Conservation (phyloP, 768 basidiomycete species). For the Pleurotus eryngii region DNA sequence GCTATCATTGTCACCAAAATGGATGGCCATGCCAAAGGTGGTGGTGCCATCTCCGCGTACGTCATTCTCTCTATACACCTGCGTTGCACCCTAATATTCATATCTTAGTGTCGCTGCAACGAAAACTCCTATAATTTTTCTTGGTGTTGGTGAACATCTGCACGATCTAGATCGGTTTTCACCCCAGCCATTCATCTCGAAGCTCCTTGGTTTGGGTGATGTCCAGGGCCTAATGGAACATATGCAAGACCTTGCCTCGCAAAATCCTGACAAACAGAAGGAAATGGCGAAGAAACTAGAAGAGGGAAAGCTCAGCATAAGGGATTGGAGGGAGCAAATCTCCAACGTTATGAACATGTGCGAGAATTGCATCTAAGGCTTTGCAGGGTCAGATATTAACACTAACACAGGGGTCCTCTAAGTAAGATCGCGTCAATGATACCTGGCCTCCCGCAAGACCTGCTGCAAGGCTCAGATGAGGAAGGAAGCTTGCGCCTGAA, state of each 20-base stretch:
- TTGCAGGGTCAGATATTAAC: slow-evolving; percentile 7
- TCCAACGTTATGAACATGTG: slow-evolving; percentile 98
- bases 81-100: slow-evolving; percentile 1
- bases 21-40: slow-evolving; percentile 99
- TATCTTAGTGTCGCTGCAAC: slow-evolving; percentile 88
- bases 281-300: slow-evolving; percentile 98
- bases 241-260: slow-evolving; percentile 92
- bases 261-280: slow-evolving; percentile 95
- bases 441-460: slow-evolving; percentile 88
- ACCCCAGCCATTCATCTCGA: slow-evolving; percentile 96
- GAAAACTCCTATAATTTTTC: slow-evolving; percentile 97
- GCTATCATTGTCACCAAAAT: slow-evolving; percentile 99
- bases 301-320: slow-evolving; percentile 94
- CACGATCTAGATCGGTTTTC: slow-evolving; percentile 94
- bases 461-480: slow-evolving; percentile 91
- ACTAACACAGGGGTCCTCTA: slow-evolving; percentile 81
- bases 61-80: slow-evolving; percentile 26
- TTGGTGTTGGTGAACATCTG: slow-evolving; percentile 97
- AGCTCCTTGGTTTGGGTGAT: slow-evolving; percentile 92
- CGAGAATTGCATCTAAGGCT: slow-evolving; percentile 18
- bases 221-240: slow-evolving; percentile 97
- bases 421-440: slow-evolving; percentile 99
- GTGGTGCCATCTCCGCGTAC: slow-evolving; percentile 98
- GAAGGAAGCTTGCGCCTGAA: slow-evolving; percentile 90
- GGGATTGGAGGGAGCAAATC: slow-evolving; percentile 98